Evolutionary conservation across 257 asterid genomes (phyloP).

Genomic region (Forsythia viridissima): DNA sequence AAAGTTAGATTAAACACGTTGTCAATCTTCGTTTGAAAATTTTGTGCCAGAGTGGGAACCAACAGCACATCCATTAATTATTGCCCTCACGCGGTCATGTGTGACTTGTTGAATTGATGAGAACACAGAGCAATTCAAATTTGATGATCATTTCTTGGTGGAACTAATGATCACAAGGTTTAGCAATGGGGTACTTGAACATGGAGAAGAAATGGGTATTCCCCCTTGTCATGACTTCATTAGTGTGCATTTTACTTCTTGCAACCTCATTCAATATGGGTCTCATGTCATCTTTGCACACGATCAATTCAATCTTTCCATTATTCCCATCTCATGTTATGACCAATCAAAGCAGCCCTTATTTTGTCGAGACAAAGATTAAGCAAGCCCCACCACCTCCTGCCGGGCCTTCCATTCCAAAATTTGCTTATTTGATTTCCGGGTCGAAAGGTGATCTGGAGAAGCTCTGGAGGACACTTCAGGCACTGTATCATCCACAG

Average conservation of each 20-base stretch:
- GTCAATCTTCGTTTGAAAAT: background rate
- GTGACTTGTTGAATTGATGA: slow-evolving; percentile 5
- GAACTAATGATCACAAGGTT: slow-evolving; percentile 26
- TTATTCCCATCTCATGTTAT: slow-evolving; percentile 31
- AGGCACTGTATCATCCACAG: slow-evolving; percentile 53
- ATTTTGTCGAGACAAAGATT: slow-evolving; percentile 36
- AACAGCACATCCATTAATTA: background rate
- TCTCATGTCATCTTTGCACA: slow-evolving; percentile 38
- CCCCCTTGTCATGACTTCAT: slow-evolving; percentile 41
- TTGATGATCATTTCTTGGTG: slow-evolving; percentile 10
- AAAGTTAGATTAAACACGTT: background rate
- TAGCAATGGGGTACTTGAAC: slow-evolving; percentile 42
- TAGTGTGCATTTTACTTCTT: slow-evolving; percentile 35
- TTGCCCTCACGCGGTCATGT: background rate
- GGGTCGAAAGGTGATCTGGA: slow-evolving; percentile 55
- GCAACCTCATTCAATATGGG: slow-evolving; percentile 48
- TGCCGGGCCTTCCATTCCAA: slow-evolving; percentile 37
- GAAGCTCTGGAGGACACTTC: slow-evolving; percentile 60
- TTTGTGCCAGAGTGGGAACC: background rate
- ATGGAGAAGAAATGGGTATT: slow-evolving; percentile 57
- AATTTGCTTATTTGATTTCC: slow-evolving; percentile 53
- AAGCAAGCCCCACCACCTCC: slow-evolving; percentile 32
- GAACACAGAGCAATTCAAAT: background rate
- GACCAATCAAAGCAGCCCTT: slow-evolving; percentile 29
- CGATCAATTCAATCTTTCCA: slow-evolving; percentile 45